Percentiles rank a stretch among this genome's conserved stretches.
phyloP scores from a whole-genome alignment of 2,329 filamentous ascomycete genomes.

The Aspergillus unguis region DNA sequence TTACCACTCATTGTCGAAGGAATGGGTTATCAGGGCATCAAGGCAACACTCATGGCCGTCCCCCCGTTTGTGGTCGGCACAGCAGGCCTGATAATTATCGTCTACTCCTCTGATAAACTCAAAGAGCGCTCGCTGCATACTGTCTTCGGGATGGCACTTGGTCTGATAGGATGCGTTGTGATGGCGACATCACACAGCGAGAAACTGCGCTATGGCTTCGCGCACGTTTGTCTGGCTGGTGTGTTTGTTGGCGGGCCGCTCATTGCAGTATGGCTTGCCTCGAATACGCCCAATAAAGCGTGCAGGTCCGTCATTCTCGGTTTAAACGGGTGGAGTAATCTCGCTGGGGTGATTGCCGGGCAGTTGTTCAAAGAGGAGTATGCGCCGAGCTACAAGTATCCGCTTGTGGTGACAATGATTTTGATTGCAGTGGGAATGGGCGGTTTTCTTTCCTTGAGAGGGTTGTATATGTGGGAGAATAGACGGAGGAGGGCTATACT shows the following conservation, averaged over 20 bases:
- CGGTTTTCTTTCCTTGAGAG: constrained; percentile 1
- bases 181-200: constrained; percentile 8
- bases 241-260: constrained; percentile 10
- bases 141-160: constrained; percentile 12
- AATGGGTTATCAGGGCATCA: constrained; percentile 5
- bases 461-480: constrained; percentile 6
- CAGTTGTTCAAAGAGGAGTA: constrained; percentile 4
- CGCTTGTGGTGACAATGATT: constrained; percentile 9
- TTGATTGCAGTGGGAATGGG: constrained; percentile 6
- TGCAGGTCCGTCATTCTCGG: constrained; percentile 1
- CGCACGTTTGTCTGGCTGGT: constrained; percentile 14
- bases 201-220: constrained; percentile 12
- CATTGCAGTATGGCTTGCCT: constrained; percentile 6
- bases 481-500: neutral
- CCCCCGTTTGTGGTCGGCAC: constrained; percentile 13
- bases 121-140: constrained; percentile 13
- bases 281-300: constrained; percentile 2
- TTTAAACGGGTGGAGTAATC: constrained; percentile 9
- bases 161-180: constrained; percentile 11
- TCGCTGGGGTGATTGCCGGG: constrained; percentile 8
- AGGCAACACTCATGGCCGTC: constrained; percentile 8
- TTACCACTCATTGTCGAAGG: constrained; percentile 5
- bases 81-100: constrained; percentile 9
- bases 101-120: constrained; percentile 10
- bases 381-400: constrained; percentile 4